Evolutionary conservation across 352 stramenopile species (phyloP), one percentile per base, ranked within the genome.

Genomic region (Globisporangium spinosum): DNA sequence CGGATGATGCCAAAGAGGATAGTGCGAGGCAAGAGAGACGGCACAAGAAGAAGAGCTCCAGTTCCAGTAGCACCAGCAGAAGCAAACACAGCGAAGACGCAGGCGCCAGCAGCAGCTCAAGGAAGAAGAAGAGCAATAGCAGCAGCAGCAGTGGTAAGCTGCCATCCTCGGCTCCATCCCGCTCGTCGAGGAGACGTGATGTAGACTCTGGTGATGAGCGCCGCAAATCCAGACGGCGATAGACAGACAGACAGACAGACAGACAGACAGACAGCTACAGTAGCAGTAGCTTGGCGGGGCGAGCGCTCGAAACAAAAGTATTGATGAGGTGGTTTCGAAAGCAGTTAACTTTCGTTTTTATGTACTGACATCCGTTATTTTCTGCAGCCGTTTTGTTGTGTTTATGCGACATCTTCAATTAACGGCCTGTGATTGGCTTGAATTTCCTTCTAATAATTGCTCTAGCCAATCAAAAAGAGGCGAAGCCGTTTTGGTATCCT

Each of bases 31-130:
- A 69, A 53, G 78, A 75, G 54, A 77, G 76, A 45, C 72, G 69
- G 22, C 76, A 77, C 58, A 67, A 77, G 35, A 74, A 75, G 58
- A 80, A 69, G 32, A 65, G 72, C 20, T 77, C 68, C 27, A 73
- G 71, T 54, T 58, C 51, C 8, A 51, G 25, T 17, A 29, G 62
- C 22, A 12, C 59, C 20, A 12, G 68, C 69, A 13, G 63, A 7
- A 56, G 57, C 38, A 62, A 35, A 65, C 6, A 58, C 29, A 13
- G 68, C 58, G 47, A 70, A 72, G 32, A 74, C 70, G 35, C 58
- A 29, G 23, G 58, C 8, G 22, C 17, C 22, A 64, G 57, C 20
- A 49, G 35, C 58, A 55, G 58, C 49, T 25, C n/a, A 12, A 65
- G 34, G 10, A 62, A 29, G 56, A 69, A 62, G 29, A 64, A 62